Evolutionary conservation across 2,329 filamentous ascomycete species (phyloP).

Genomic region (Ceratocystis colombiana): DNA sequence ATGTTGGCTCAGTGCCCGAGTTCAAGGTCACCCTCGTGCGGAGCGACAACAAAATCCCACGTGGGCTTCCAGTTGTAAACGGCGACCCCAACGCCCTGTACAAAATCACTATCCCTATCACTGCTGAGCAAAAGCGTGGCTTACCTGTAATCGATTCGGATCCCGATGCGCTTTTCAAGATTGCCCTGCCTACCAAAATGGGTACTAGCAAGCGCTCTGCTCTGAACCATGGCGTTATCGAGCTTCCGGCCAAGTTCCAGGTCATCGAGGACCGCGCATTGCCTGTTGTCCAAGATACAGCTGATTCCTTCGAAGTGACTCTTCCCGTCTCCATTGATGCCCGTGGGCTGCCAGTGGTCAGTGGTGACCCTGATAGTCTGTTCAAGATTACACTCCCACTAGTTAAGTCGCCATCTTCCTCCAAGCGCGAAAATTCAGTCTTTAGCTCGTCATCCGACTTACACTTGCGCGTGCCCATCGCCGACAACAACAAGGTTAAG

Average conservation of each 20-base stretch:
- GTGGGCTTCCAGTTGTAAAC: constrained; percentile 22
- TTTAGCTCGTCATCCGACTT: constrained; percentile 16
- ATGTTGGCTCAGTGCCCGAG: background rate
- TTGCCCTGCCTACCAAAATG: constrained; percentile 17
- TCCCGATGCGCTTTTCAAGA: constrained; percentile 21
- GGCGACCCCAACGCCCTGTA: constrained; percentile 21
- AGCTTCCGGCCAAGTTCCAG: constrained; percentile 18
- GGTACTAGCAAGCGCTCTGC: constrained; percentile 2
- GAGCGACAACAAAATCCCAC: constrained; percentile 8
- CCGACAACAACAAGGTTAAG: background rate
- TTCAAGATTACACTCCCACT: constrained; percentile 23
- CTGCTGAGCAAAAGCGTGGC: constrained; percentile 12
- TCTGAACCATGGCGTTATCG: background rate
- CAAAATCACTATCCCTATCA: constrained; percentile 21
- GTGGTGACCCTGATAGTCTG: constrained; percentile 21
- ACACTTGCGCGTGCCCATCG: constrained; percentile 18
- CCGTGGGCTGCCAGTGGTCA: constrained; percentile 23
- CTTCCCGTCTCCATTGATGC: constrained; percentile 23
- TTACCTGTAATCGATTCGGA: constrained; percentile 22
- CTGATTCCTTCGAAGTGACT: constrained; percentile 20
- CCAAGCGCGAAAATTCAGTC: constrained; percentile 16
- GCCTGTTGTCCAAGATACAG: constrained; percentile 17
- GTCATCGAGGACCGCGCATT: constrained; percentile 16
- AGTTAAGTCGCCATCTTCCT: background rate
- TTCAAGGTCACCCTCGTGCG: constrained; percentile 20